Evolutionary conservation across 1,139 yeast genomes (phyloP).

Genomic region (Magnusiomyces paraingens): DNA sequence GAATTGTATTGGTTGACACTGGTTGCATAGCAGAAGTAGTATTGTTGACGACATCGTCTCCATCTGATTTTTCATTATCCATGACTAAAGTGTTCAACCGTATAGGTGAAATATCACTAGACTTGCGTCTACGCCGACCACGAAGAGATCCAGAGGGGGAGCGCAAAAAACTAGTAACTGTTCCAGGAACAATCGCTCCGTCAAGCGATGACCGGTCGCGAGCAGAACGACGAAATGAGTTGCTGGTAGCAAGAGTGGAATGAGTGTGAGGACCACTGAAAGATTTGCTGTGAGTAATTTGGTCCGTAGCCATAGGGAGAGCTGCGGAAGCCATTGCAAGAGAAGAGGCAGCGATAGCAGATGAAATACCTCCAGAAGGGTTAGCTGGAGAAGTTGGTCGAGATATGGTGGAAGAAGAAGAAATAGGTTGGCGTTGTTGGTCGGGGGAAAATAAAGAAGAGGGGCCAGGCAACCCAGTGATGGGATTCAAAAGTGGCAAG

Average conservation of each 20-base stretch:
- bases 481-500: neutral
- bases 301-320: neutral
- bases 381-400: neutral
- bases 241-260: neutral
- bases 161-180: neutral
- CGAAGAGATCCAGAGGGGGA: slow-evolving; percentile 1
- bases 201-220: neutral
- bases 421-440: neutral
- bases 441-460: neutral
- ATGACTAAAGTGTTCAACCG: neutral
- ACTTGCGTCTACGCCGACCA: neutral
- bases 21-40: neutral
- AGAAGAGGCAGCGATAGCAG: slow-evolving; percentile 4
- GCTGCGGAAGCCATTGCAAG: neutral
- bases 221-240: neutral
- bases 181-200: neutral
- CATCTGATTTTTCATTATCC: neutral
- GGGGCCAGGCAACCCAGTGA: neutral
- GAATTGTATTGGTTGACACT: slow-evolving; percentile 5
- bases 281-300: neutral
- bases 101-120: neutral
- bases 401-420: neutral
- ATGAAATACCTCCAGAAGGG: neutral
- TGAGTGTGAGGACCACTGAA: neutral
- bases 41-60: neutral